Evolutionary conservation across 768 basidiomycete genomes (phyloP).

Genomic region (Lactarius quietus): DNA sequence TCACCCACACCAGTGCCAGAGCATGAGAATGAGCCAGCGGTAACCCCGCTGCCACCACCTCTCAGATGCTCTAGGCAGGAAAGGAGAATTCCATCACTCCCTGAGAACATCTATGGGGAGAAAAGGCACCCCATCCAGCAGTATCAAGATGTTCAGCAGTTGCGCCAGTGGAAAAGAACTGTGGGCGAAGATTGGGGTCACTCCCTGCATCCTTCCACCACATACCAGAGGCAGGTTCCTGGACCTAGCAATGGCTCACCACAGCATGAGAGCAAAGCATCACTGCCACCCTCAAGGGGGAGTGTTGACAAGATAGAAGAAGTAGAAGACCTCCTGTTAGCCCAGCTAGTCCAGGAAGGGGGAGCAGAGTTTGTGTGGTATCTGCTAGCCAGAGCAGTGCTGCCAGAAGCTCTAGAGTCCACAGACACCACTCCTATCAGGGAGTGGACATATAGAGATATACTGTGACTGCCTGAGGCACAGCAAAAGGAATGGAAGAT

Average conservation of each 20-base stretch:
- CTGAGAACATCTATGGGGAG: not conserved
- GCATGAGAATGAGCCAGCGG: not conserved
- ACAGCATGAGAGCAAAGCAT: too few relatives aligned
- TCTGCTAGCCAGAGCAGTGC: not conserved
- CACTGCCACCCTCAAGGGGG: too few relatives aligned
- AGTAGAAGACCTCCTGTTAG: not conserved
- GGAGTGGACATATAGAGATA: not conserved
- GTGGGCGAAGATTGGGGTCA: not conserved
- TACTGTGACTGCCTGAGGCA: not conserved
- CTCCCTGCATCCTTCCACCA: not conserved
- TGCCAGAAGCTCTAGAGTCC: too few relatives aligned
- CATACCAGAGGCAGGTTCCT: not conserved
- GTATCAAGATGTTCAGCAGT: not conserved
- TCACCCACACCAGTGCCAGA: not conserved
- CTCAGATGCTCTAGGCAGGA: not conserved
- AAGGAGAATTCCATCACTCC: not conserved
- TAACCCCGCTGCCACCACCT: not conserved
- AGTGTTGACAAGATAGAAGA: too few relatives aligned
- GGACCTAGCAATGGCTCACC: not conserved
- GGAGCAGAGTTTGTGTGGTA: not conserved
- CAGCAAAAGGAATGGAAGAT: too few relatives aligned
- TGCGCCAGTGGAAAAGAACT: not conserved
- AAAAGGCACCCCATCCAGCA: not conserved
- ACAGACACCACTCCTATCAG: too few relatives aligned
- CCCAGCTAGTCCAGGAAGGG: not conserved